These are phyloP conservation scores for Paxillus involutus DNA, from an alignment of 768 basidiomycete genomes.

Conservation along the genomic window DNA sequence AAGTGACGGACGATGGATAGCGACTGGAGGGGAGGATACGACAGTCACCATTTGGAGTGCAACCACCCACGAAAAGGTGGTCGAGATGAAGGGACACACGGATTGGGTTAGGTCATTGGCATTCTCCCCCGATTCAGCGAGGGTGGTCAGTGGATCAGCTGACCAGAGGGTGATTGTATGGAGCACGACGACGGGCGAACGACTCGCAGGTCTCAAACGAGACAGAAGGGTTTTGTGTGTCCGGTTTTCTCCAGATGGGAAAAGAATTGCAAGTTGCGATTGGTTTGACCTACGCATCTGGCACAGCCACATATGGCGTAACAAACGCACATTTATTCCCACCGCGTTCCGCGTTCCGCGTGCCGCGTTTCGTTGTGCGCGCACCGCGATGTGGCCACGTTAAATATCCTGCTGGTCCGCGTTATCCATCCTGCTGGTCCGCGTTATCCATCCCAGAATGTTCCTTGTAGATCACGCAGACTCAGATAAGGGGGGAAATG, in stretches of 20 bases:
- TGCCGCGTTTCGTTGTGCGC: no score
- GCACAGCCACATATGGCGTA: conserved; percentile 5
- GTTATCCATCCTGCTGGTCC: no score
- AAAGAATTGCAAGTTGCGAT: conserved; percentile 19
- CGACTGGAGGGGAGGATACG: conserved; percentile 14
- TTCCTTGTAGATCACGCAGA: no score
- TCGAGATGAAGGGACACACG: conserved; percentile 3
- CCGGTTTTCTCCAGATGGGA: conserved; percentile 17
- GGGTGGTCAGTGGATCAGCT: conserved; percentile 5
- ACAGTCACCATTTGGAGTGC: conserved; percentile 9
- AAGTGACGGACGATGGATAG: conserved; percentile 12
- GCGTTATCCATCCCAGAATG: no score
- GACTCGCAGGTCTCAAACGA: conserved; percentile 1
- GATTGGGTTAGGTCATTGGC: conserved; percentile 6
- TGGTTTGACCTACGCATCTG: conserved; percentile 14
- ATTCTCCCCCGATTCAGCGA: no score
- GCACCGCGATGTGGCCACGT: no score
- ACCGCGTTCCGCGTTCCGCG: no score
- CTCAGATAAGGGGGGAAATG: no score
- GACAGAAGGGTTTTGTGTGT: no score
- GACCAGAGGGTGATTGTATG: conserved; percentile 20
- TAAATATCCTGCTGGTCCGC: no score
- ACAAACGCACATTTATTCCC: no score
- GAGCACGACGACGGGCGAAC: conserved; percentile 9
- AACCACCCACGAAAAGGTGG: background rate